phyloP scores from a whole-genome alignment of 2,329 filamentous ascomycete genomes.

The Periconia digitata region DNA sequence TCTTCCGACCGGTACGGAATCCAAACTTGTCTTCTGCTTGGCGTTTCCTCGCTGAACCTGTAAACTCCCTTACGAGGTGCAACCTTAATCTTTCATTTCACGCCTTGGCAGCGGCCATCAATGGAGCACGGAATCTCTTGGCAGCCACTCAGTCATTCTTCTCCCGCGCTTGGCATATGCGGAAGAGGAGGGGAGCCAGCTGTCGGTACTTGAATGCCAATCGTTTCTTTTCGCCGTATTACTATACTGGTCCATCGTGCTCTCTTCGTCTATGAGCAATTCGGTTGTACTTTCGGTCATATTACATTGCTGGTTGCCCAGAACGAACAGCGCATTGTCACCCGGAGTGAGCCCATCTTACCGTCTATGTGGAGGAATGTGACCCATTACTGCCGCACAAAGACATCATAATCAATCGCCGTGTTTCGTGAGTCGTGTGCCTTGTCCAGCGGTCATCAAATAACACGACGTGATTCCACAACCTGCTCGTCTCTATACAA shows the following conservation, averaged over 20 bases:
- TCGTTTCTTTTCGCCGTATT: neutral
- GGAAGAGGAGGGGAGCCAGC: neutral
- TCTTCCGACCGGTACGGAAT: slow-evolving; percentile 5
- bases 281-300: slow-evolving; percentile 3
- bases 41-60: slow-evolving; percentile 13
- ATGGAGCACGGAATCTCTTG: slow-evolving; percentile 16
- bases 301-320: slow-evolving; percentile 5
- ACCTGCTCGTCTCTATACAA: neutral
- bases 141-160: slow-evolving; percentile 1
- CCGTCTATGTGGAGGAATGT: neutral
- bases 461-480: neutral
- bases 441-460: neutral
- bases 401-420: too few relatives aligned
- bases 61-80: slow-evolving; percentile 7
- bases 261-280: neutral
- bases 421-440: too few relatives aligned
- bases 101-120: slow-evolving; percentile 12
- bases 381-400: neutral
- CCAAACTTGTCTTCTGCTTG: slow-evolving; percentile 10
- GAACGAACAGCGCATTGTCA: slow-evolving; percentile 15
- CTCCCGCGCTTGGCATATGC: slow-evolving; percentile 21
- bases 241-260: neutral
- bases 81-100: slow-evolving; percentile 13
- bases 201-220: neutral
- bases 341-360: slow-evolving; percentile 2